Evolutionary conservation across 2,329 filamentous ascomycete genomes (phyloP), one percentile per base, ranked within the genome.

Genomic region (Clarireedia homoeocarpa): DNA sequence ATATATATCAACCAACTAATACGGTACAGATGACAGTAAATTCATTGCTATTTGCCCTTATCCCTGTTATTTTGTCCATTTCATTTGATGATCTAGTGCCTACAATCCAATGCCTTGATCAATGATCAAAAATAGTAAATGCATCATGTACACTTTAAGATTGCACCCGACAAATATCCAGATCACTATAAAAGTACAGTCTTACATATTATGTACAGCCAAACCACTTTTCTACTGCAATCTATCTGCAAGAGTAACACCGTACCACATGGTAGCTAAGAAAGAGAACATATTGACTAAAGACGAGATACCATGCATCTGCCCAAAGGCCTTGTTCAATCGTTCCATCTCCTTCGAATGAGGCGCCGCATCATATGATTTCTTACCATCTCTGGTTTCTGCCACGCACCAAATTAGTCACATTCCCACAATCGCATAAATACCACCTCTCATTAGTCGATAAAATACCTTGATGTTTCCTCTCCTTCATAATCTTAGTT

Each of bases 371-470:
- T 95, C 90, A 66, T 87, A 88, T 71, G 85, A 89, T 69, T 87
- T 88, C 79, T 95, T 96, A 54, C 90, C 90, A 69, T 96, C 92
- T 65, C 86, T 84, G 59, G 86, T 90, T 77, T 92, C 91, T 84
- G 59, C 45, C 54, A 36, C n/a, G 36, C 20, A 17, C 10, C 30
- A 34, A 34, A 34, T 34, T 12, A 20, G 30, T 34, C 30, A 48
- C 12, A 3, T 9, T 27, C 9, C 51, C 30, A 14, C 4, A 5
- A 34, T 34, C 10, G 30, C 15, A 46, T 27, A 42, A 12, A 59
- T 23, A 48, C 48, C 15, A 26, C 53, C 24, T 24, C 24, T 49
- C 26, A 9, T 17, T 24, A 14, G 38, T 54, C 20, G 2, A n/a
- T n/a, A 26, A 69, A 79, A 61, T 74, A 89, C 88, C 88, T 77